These are phyloP conservation scores for Fusarium napiforme DNA, from an alignment of 2,329 filamentous ascomycete species.

Conservation along the genomic window DNA sequence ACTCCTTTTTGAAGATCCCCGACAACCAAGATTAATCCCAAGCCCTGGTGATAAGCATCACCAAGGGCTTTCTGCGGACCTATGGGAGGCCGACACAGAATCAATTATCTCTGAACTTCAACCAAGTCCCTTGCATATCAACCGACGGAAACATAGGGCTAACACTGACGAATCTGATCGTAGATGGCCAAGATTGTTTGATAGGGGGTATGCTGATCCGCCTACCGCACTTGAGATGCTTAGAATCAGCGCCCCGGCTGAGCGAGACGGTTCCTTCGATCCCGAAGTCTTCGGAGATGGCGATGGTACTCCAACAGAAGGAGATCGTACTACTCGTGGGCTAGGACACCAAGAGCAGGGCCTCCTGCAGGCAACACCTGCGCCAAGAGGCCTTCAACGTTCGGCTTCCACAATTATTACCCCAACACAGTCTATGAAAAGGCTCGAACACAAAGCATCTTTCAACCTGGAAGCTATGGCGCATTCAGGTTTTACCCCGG, in stretches of 20 bases:
- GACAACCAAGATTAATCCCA: slow-evolving; percentile 31
- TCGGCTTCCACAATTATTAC: slow-evolving; percentile 34
- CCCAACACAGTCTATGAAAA: slow-evolving; percentile 30
- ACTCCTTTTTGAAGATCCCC: slow-evolving; percentile 34
- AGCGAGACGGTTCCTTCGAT: background rate
- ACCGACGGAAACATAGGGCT: slow-evolving; percentile 6
- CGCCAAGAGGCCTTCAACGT: slow-evolving; percentile 15
- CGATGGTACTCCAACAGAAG: background rate
- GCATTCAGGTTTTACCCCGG: slow-evolving; percentile 40
- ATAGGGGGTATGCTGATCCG: slow-evolving; percentile 9
- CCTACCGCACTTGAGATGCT: slow-evolving; percentile 8
- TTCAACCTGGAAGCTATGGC: slow-evolving; percentile 25
- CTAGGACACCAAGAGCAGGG: slow-evolving; percentile 4
- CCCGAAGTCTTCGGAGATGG: background rate
- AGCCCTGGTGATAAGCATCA: slow-evolving; percentile 20
- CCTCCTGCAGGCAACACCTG: background rate
- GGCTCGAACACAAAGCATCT: slow-evolving; percentile 16
- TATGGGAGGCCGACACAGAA: slow-evolving; percentile 34
- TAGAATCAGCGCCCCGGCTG: background rate
- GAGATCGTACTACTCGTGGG: slow-evolving; percentile 3
- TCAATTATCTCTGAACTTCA: slow-evolving; percentile 35
- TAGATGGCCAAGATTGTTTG: slow-evolving; percentile 29
- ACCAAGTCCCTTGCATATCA: slow-evolving; percentile 43
- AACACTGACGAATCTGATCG: slow-evolving; percentile 8
- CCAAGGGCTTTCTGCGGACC: slow-evolving; percentile 36